Evolutionary conservation across 1,284 basidiomycete genomes (phyloP).

Genomic region (Sporisorium reilianum): DNA sequence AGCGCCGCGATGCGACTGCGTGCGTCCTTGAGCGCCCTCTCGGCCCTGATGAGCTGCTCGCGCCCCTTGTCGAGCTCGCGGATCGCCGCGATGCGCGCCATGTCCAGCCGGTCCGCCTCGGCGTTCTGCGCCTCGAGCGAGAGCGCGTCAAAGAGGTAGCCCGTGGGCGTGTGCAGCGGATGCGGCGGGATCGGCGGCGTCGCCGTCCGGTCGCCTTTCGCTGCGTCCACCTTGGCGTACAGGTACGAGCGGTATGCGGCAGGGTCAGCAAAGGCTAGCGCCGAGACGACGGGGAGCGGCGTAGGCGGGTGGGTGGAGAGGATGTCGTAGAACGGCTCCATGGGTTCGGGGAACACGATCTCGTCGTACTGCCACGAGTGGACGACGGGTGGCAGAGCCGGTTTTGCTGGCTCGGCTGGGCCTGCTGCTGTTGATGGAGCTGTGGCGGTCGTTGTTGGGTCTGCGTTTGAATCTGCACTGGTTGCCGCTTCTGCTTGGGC

Average conservation of each 20-base stretch:
- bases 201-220: neutral
- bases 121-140: constrained; percentile 81
- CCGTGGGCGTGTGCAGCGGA: constrained; percentile 63
- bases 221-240: constrained; percentile 21
- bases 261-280: constrained; percentile 60
- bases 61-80: constrained; percentile 67
- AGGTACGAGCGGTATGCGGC: constrained; percentile 52
- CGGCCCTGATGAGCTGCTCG: constrained; percentile 63
- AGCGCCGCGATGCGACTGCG: constrained; percentile 23
- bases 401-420: constrained; percentile 19
- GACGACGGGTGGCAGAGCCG: constrained; percentile 63
- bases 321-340: constrained; percentile 85
- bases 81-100: constrained; percentile 77
- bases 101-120: constrained; percentile 83
- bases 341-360: constrained; percentile 94
- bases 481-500: constrained; percentile 8
- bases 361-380: constrained; percentile 99
- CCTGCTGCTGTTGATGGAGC: constrained; percentile 5
- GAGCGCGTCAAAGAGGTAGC: constrained; percentile 74
- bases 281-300: constrained; percentile 69
- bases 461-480: neutral
- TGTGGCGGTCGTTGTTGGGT: neutral
- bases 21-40: constrained; percentile 63
- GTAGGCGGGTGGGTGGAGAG: constrained; percentile 86
- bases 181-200: constrained; percentile 49